Evolutionary conservation across 371 early-diverging fungal species (phyloP).

Genomic region (Mortierella sp.): DNA sequence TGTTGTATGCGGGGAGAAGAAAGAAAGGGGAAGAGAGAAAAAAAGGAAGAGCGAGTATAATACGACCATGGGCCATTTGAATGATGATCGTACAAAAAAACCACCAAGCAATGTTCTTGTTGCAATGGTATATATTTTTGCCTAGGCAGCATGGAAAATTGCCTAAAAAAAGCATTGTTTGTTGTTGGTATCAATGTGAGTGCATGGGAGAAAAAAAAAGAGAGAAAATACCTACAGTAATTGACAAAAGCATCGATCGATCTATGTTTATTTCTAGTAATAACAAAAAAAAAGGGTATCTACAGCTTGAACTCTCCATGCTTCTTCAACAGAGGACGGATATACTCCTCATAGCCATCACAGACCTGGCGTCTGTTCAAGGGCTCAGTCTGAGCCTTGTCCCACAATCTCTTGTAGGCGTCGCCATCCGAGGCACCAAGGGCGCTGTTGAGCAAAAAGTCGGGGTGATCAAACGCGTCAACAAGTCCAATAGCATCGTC

Average conservation of each 20-base stretch:
- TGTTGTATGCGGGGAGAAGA: too few species aligned
- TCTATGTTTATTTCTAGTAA: not conserved
- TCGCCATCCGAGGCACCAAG: constrained; percentile 83
- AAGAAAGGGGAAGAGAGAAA: too few species aligned
- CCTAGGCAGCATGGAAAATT: too few species aligned
- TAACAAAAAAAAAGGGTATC: not conserved
- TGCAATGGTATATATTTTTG: too few species aligned
- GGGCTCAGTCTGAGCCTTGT: constrained; percentile 77
- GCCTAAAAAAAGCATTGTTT: too few species aligned
- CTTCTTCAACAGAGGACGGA: constrained; percentile 45
- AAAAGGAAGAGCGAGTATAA: too few species aligned
- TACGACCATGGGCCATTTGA: too few species aligned
- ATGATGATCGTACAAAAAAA: too few species aligned
- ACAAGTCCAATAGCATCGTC: constrained; percentile 81
- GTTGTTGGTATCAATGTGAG: too few species aligned
- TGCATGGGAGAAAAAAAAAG: too few species aligned
- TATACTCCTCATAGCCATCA: constrained; percentile 68
- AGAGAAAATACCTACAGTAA: not conserved
- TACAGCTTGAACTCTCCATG: constrained; percentile 41
- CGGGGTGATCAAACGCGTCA: constrained; percentile 84
- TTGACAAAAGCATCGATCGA: not conserved
- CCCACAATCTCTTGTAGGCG: constrained; percentile 70
- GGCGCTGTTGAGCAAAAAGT: constrained; percentile 82
- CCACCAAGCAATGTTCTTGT: too few species aligned
- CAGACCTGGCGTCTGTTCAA: constrained; percentile 68